Evolutionary conservation across 2,329 filamentous ascomycete species (phyloP), one percentile per base, ranked within the genome.

Genomic region (Metarhizium guizhouense): DNA sequence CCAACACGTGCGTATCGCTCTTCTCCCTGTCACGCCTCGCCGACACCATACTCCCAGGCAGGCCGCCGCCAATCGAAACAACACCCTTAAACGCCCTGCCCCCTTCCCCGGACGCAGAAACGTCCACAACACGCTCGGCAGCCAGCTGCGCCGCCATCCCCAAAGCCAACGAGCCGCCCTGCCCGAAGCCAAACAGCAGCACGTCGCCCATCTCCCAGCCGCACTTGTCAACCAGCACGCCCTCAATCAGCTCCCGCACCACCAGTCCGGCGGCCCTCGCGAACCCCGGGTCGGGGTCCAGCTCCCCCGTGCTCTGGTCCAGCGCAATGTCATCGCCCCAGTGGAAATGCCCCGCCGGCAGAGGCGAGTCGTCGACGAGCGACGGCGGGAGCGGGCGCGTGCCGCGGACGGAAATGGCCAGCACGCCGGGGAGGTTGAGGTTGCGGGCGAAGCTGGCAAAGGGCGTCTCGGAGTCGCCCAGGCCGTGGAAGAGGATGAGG

Each of bases 401-500:
- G 0, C 85, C 91, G 65, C 87, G 87, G 47, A 95, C 75, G 6
- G 88, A 81, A 54, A 96, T 80, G 63, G 84, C 84, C 56, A 85
- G 80, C 53, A 91, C 91, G 64, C 91, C 88, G 0, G 90, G 90
- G 3, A 95, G 81, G 58, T 80, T 76, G 58, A 95, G 72, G 61
- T 82, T 83, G 56, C 76, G 75, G 20, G 85, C 88, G 58, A 95
- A 87, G 48, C 73, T 72, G 57, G 82, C 79, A 68, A 94, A 95
- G 40, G 87, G 77, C 3, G 68, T 65, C 57, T 89, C 81, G 38
- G 80, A 83, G 72, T 95, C 91, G 59, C 91, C 91, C 13, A 95
- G 81, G 60, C 90, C 90, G 70, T 95, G 91, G 56, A 95, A 83
- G 53, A 95, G 81, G 65, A 95, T 73, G 59, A 95, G 82, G 62